These are phyloP conservation scores for Heritiera littoralis DNA, from an alignment of 345 rosid genomes.

Conservation along the genomic window DNA sequence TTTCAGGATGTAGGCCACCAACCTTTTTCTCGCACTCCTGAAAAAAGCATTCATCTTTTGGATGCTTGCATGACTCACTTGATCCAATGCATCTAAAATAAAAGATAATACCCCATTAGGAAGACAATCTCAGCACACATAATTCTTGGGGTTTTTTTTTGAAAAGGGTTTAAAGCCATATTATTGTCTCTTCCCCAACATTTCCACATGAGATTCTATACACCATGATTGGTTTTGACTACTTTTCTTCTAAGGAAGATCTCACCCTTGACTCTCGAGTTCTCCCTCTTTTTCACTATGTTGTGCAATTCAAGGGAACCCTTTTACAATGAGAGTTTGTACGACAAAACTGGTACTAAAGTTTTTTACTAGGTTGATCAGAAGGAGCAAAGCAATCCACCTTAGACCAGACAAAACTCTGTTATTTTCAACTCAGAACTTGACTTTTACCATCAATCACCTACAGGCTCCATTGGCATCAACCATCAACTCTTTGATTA, in stretches of 20 bases:
- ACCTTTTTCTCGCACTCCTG: slow-evolving; percentile 27
- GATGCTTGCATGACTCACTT: slow-evolving; percentile 45
- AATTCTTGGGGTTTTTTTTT: neutral
- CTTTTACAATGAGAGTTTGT: slow-evolving; percentile 20
- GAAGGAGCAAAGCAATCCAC: neutral
- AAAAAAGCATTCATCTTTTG: slow-evolving; percentile 28
- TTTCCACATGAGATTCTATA: slow-evolving; percentile 67
- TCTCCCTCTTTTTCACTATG: slow-evolving; percentile 25
- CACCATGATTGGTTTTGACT: slow-evolving; percentile 84
- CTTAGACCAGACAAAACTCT: slow-evolving; percentile 3
- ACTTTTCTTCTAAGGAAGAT: slow-evolving; percentile 50
- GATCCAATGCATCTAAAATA: slow-evolving; percentile 48
- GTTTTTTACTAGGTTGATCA: slow-evolving; percentile 6
- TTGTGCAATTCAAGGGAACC: slow-evolving; percentile 31
- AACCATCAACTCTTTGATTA: slow-evolving; percentile 5
- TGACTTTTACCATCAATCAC: neutral
- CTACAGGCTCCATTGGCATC: neutral
- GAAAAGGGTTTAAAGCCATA: slow-evolving; percentile 26
- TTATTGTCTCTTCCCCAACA: slow-evolving; percentile 59
- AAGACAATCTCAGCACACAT: slow-evolving; percentile 15
- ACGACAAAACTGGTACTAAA: neutral
- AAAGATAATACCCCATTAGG: slow-evolving; percentile 32
- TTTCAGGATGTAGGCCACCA: slow-evolving; percentile 48
- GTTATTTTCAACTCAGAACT: slow-evolving; percentile 12
- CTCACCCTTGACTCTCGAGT: slow-evolving; percentile 43